Evolutionary conservation across 305 asterid genomes (phyloP), one percentile per base, ranked within the genome.

Genomic region (Coffea humblotiana): DNA sequence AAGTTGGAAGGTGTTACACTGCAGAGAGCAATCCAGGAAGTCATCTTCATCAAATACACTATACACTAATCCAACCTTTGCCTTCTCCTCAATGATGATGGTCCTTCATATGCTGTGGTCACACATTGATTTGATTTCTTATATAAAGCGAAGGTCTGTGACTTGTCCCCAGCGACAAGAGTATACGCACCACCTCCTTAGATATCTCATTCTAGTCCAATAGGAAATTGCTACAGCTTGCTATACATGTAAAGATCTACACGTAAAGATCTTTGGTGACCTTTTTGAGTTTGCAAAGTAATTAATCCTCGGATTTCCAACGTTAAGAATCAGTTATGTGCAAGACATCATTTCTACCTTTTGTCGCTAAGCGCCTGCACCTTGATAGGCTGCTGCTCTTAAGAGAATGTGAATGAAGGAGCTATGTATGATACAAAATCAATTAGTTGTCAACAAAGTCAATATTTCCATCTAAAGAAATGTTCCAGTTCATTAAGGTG

Each of bases 31-130:
- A 81, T 82, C 71, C 86, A 84, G 77, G 84, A 85, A 85, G 75
- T 83, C 89, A 82, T 84, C 86, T 77, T 78, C 82, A 65, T 83
- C 91, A 87, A 86, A 85, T 77, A 73, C 71, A 75, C 74, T 32
- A 77, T 71, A 25, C 63, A 61, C 37, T 51, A 48, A 77, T 70
- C 51, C 76, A 87, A 83, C 77, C 74, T 21, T 81, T 78, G 77
- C 87, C 89, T 66, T 75, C 80, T 77, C 27, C 64, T 25, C 48
- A 1, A 14, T 77, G 54, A 14, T 77, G 54, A 27, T 51, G 56
- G 51, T 45, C 63, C 65, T 68, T 21, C 74, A 49, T 70, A 52
- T 56, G 58, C 47, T 29, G 32, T 29, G 82, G 82, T 79, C 82
- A 60, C 72, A 27, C 52, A 27, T 79, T 71, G 82, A 79, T 79